Evolutionary conservation across 75 land plant genomes (phyloP).

Genomic region (Larix kaempferi): DNA sequence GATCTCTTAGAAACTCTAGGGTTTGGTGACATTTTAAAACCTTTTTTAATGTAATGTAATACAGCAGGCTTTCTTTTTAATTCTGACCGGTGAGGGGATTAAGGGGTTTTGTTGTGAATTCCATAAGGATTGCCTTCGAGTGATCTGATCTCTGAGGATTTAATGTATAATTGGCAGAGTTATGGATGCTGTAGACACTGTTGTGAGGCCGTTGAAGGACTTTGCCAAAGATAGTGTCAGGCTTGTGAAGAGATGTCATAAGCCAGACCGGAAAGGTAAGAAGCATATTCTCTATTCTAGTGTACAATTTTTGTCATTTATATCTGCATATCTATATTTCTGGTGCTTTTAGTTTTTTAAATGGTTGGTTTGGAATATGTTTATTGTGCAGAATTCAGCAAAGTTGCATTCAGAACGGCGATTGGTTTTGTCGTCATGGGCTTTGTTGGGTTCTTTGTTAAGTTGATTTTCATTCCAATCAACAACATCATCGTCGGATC

Average conservation of each 20-base stretch:
- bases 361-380: slow-evolving; percentile 4
- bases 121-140: too few species aligned
- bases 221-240: slow-evolving; percentile 55
- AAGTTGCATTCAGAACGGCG: slow-evolving; percentile 66
- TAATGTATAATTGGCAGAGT: neutral
- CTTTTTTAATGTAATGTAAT: too few species aligned
- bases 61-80: too few species aligned
- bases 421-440: slow-evolving; percentile 74
- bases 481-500: slow-evolving; percentile 82
- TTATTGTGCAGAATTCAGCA: slow-evolving; percentile 48
- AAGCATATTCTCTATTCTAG: neutral
- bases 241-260: slow-evolving; percentile 69
- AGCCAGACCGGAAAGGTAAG: slow-evolving; percentile 62
- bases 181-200: slow-evolving; percentile 51
- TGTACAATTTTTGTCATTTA: neutral
- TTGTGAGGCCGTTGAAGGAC: slow-evolving; percentile 39
- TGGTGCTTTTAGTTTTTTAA: neutral
- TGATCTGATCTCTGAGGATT: too few species aligned
- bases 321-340: neutral
- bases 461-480: slow-evolving; percentile 77
- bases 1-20: too few species aligned
- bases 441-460: slow-evolving; percentile 73
- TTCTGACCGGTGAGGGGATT: too few species aligned
- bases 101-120: too few species aligned
- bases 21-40: too few species aligned